Evolutionary conservation across 345 rosid genomes (phyloP), one percentile per base, ranked within the genome.

Genomic region (Aquilaria sinensis): DNA sequence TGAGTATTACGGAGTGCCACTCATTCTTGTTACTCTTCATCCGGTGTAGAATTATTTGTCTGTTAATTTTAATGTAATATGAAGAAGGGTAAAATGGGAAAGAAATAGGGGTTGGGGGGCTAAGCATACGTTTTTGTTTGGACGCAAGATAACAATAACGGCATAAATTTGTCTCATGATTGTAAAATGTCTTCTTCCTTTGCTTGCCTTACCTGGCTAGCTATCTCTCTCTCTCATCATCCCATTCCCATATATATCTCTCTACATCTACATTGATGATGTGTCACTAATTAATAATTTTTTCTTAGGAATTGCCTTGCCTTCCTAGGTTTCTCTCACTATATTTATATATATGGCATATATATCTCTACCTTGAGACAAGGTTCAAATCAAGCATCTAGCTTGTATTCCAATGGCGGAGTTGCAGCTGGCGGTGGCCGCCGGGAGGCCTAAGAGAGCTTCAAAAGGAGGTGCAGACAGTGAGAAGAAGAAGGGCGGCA

Each of bases 151-250:
- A 37, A 9, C 43, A 37, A 37, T 37, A 76, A 69, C 77, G 77
- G 81, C 79, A 60, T 37, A 37, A 2, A 37, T 37, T 66, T 34
- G 56, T 47, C 71, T 60, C 71, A 64, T 74, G 75, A 71, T 69
- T 74, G 71, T 69, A 61, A 60, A 68, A 63, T 66, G 77, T 52
- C 57, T 15, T 33, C 45, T 52, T 70, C 23, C 47, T 59, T 5
- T 37, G 7, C 43, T 37, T 37, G 43, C 43, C 43, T 37, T 37
- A 37, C 43, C 43, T 56, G 60, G 60, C 32, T 32, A 13, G 41
- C 30, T 13, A 10, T 31, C 32, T 37, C 53, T 37, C 59, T 30
- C 65, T 30, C 31, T 15, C 23, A 46, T 29, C 56, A 8, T 12
- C 32, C 49, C 31, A 34, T 56, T 48, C 2, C 43, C 43, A 37